Conservation (phyloP, 2,329 filamentous ascomycete genomes). For the Ophiostoma pallidulum region DNA sequence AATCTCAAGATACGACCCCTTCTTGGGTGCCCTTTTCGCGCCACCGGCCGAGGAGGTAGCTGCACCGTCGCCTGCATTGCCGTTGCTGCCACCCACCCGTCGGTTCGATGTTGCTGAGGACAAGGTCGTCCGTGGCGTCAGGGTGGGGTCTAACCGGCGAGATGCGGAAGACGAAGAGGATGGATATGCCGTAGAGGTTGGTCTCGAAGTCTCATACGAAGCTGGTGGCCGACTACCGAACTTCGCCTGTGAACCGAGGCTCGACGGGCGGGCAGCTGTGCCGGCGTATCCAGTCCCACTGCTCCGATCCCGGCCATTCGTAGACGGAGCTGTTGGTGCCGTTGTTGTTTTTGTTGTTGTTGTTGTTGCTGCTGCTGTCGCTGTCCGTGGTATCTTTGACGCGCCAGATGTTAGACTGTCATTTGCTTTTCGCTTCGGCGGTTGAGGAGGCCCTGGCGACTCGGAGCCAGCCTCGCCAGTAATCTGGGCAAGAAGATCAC, state of each 20-base stretch:
- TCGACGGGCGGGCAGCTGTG: background rate
- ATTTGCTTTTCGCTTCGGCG: slow-evolving; percentile 49
- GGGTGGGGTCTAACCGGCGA: background rate
- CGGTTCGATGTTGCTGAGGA: background rate
- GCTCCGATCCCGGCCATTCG: background rate
- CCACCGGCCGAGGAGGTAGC: background rate
- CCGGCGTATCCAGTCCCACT: slow-evolving; percentile 1
- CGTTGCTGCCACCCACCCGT: slow-evolving; percentile 15
- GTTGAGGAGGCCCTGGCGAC: slow-evolving; percentile 25
- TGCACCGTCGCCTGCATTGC: background rate
- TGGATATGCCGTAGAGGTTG: background rate
- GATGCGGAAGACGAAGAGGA: slow-evolving; percentile 8
- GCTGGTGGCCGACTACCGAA: background rate
- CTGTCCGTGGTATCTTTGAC: slow-evolving; percentile 34
- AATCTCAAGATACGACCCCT: slow-evolving; percentile 65
- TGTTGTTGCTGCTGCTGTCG: slow-evolving; percentile 12
- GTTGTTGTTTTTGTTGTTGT: background rate
- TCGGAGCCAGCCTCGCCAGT: slow-evolving; percentile 40
- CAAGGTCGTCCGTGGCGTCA: background rate
- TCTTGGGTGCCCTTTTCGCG: slow-evolving; percentile 48
- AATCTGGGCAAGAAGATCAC: slow-evolving; percentile 53
- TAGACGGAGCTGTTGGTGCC: background rate
- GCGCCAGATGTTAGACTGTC: slow-evolving; percentile 33
- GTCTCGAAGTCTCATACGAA: background rate
- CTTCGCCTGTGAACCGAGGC: background rate